Evolutionary conservation across 2,329 filamentous ascomycete species (phyloP).

Genomic region (Coniochaeta pulveracea): DNA sequence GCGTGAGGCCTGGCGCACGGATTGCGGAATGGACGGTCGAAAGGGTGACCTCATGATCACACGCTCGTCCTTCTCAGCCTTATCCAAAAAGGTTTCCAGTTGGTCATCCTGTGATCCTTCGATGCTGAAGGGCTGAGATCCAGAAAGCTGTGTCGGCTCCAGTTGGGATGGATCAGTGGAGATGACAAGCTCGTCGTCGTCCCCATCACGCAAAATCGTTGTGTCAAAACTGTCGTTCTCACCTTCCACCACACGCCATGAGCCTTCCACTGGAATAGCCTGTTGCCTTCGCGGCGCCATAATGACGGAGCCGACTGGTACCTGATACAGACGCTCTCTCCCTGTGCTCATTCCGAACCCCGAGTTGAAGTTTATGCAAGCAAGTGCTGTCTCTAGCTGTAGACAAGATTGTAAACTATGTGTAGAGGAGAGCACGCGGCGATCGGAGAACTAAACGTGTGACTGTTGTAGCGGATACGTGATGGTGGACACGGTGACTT

Average conservation of each 20-base stretch:
- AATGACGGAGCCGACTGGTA: no score
- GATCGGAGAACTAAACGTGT: no score
- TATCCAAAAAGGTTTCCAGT: constrained; percentile 39
- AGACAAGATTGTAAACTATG: no score
- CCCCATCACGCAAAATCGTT: constrained; percentile 36
- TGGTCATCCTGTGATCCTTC: constrained; percentile 41
- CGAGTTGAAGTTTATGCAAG: no score
- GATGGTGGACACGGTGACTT: no score
- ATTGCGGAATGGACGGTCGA: constrained; percentile 35
- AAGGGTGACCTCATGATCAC: constrained; percentile 44
- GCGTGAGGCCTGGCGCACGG: constrained; percentile 18
- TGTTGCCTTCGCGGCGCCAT: constrained; percentile 11
- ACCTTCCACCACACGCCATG: constrained; percentile 50
- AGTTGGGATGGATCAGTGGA: constrained; percentile 37
- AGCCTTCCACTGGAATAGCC: constrained; percentile 38
- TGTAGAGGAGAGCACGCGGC: no score
- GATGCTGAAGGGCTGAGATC: constrained; percentile 26
- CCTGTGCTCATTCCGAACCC: no score
- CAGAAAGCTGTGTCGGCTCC: constrained; percentile 32
- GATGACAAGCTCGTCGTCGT: constrained; percentile 26
- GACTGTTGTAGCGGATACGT: no score
- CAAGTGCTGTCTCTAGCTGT: no score
- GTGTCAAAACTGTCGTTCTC: constrained; percentile 51
- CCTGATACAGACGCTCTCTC: no score
- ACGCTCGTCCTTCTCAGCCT: constrained; percentile 39